Evolutionary conservation across 202 grass and related monocot species (phyloP), one percentile per base, ranked within the genome.

Genomic region (Thinopyrum obtusiflorum): DNA sequence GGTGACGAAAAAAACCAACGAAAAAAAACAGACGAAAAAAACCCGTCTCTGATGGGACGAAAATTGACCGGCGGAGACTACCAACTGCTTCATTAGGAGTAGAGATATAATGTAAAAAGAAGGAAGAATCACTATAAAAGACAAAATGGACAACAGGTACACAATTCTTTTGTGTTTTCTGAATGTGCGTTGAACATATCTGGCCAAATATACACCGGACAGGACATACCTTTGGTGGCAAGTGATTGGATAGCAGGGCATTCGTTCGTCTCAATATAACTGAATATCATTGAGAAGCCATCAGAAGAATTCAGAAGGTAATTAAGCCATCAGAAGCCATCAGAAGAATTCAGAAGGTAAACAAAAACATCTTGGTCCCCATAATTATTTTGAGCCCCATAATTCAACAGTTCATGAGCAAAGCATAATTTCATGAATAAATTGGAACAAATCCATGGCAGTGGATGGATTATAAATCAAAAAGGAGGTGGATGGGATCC

Each of bases 181-280:
- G n/a, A 61, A 62, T 66, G 61, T 11, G 20, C 3, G 23, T 67
- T n/a, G 4, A 42, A 66, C 27, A 85, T 74, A 76, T 73, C 73
- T 37, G 28, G 37, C 24, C 53, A 80, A 88, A 89, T 14, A 70
- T 80, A 82, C 37, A 49, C 36, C 73, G 81, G 46, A 74, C 24
- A 76, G 82, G 84, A 33, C 32, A 33, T 5, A 33, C 2, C 32
- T 33, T 33, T 33, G 4, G 32, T 33, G 32, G 32, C 32, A 33
- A 33, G 32, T 33, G 32, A 33, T 33, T 33, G 32, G 32, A 33
- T 0, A 33, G 32, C 32, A 33, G 32, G 32, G 32, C 32, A 33
- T 33, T 33, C 32, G 32, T 33, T 33, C 32, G 32, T 33, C 32
- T 33, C 32, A 33, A 33, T 33, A 33, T 33, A 33, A 33, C 4